Conservation (phyloP, 805 yeast species). For the Pichia gijzeniarum region DNA sequence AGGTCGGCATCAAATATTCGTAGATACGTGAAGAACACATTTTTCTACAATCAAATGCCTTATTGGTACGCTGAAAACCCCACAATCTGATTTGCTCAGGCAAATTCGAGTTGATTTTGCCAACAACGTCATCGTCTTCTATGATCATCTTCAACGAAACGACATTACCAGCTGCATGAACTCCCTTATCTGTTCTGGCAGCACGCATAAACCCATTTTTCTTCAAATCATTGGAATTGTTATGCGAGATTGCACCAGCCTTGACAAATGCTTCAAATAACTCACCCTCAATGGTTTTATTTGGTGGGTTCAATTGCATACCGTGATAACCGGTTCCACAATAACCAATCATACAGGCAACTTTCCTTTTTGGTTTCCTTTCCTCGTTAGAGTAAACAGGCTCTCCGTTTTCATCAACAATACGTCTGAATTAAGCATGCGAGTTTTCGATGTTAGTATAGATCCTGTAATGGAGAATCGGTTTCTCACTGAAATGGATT, state of each 20-base stretch:
- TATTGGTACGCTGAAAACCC: conserved; percentile 87
- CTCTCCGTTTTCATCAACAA: conserved; percentile 56
- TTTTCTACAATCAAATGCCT: conserved; percentile 89
- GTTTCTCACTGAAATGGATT: too few relatives aligned
- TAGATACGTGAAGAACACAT: conserved; percentile 94
- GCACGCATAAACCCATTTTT: conserved; percentile 84
- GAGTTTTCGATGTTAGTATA: conserved; percentile 14
- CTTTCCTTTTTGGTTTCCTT: conserved; percentile 80
- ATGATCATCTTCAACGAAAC: conserved; percentile 76
- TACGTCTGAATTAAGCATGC: conserved; percentile 28
- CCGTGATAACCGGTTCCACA: conserved; percentile 97
- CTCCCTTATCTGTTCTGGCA: conserved; percentile 91
- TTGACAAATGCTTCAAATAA: conserved; percentile 73
- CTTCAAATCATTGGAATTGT: conserved; percentile 82
- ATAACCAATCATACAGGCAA: conserved; percentile 86
- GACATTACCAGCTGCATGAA: conserved; percentile 95
- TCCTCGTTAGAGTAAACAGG: conserved; percentile 46
- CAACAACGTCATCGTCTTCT: conserved; percentile 69
- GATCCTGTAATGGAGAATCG: too few relatives aligned
- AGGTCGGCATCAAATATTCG: conserved; percentile 90
- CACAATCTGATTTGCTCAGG: conserved; percentile 89
- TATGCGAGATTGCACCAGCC: conserved; percentile 84
- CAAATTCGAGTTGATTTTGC: conserved; percentile 63
- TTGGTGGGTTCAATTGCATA: conserved; percentile 88
- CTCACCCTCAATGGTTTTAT: conserved; percentile 86